Evolutionary conservation across 768 basidiomycete genomes (phyloP).

Genomic region (Clavulina sp.): DNA sequence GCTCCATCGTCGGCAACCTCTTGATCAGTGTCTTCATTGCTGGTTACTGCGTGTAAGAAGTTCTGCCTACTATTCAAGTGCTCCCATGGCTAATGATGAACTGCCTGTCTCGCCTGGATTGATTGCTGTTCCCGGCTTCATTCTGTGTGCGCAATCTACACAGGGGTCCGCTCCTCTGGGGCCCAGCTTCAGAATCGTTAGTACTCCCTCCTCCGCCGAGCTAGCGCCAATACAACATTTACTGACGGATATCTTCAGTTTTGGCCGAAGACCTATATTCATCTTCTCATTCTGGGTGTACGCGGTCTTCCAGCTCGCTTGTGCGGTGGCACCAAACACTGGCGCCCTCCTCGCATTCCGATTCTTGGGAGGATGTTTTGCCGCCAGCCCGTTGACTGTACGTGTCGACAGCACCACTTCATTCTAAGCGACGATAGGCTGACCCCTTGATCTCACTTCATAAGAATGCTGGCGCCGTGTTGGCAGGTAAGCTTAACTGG

Average conservation of each 20-base stretch:
- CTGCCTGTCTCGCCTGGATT: no score
- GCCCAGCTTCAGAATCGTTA: slow-evolving; percentile 17
- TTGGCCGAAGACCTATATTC: slow-evolving; percentile 22
- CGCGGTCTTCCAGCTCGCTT: slow-evolving; percentile 16
- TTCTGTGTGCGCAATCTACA: not conserved
- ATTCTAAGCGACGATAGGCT: no score
- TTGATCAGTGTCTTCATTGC: slow-evolving; percentile 10
- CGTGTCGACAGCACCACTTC: slow-evolving; percentile 11
- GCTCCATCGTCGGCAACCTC: slow-evolving; percentile 4
- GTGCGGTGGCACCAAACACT: slow-evolving; percentile 21
- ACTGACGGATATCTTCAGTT: no score
- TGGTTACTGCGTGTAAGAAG: slow-evolving; percentile 15
- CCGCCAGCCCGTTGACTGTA: slow-evolving; percentile 13
- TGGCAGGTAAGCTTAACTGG: no score
- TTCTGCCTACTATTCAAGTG: no score
- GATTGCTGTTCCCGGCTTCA: not conserved
- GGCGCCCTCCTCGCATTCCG: slow-evolving; percentile 17
- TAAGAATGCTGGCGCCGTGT: slow-evolving; percentile 11
- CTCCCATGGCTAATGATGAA: no score
- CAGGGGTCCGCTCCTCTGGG: slow-evolving; percentile 19
- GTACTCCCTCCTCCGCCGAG: slow-evolving; percentile 5
- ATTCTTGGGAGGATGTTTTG: slow-evolving; percentile 15
- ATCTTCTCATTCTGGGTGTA: slow-evolving; percentile 20
- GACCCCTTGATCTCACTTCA: no score
- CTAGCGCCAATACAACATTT: slow-evolving; percentile 8